Percentiles rank a stretch among this genome's conserved stretches.
Evolutionary conservation across 768 basidiomycete species (phyloP).

Genomic region (Neoboletus subvelutipes): DNA sequence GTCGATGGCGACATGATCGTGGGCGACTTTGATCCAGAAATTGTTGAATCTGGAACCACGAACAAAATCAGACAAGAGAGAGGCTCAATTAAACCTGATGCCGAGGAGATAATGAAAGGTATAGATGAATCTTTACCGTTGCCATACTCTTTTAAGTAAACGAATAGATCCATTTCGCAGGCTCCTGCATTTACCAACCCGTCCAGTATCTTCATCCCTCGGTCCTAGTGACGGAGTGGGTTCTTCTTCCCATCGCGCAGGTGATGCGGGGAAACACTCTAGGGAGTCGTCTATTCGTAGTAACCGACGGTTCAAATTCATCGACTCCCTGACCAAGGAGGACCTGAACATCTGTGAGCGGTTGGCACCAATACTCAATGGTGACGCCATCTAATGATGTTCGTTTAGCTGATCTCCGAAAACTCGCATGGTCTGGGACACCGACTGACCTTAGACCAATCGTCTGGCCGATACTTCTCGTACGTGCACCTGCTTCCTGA

Average conservation of each 20-base stretch:
- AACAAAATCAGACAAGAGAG: slow-evolving; percentile 46
- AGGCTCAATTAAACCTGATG: slow-evolving; percentile 60
- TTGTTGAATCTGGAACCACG: slow-evolving; percentile 30
- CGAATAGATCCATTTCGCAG: slow-evolving; percentile 59
- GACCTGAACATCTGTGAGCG: slow-evolving; percentile 80
- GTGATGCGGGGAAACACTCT: slow-evolving; percentile 55
- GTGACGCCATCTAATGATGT: slow-evolving; percentile 7
- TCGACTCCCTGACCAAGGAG: slow-evolving; percentile 70
- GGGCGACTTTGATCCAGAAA: slow-evolving; percentile 69
- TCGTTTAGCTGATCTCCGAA: slow-evolving; percentile 71
- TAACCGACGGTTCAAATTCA: slow-evolving; percentile 77
- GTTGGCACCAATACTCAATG: background rate
- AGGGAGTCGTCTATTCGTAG: slow-evolving; percentile 77
- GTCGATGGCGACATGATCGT: slow-evolving; percentile 76
- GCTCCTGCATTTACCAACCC: slow-evolving; percentile 38
- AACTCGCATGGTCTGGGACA: slow-evolving; percentile 93
- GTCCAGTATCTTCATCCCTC: slow-evolving; percentile 3
- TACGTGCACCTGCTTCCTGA: slow-evolving; percentile 39
- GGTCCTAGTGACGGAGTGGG: slow-evolving; percentile 8
- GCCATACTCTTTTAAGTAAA: slow-evolving; percentile 30
- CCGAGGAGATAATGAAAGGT: slow-evolving; percentile 79
- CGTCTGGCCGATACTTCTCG: slow-evolving; percentile 92
- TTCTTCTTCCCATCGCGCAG: slow-evolving; percentile 20
- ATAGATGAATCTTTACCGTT: slow-evolving; percentile 23
- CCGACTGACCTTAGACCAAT: slow-evolving; percentile 85